Evolutionary conservation across 2,329 filamentous ascomycete genomes (phyloP).

Genomic region (Fusarium clavum): DNA sequence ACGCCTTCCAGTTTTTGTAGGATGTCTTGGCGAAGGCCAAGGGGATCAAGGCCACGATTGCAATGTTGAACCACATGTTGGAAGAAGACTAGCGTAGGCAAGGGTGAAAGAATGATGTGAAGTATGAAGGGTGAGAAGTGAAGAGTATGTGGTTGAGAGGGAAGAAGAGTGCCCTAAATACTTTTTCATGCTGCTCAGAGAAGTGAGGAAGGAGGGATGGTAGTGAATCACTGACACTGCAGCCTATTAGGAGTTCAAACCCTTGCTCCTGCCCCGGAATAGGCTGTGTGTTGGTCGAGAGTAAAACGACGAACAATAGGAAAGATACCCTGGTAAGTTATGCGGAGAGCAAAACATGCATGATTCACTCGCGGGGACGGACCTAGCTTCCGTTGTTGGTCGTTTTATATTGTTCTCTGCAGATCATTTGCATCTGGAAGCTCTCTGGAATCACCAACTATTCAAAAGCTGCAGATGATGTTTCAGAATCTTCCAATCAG

Average conservation of each 20-base stretch:
- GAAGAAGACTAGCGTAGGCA: background rate
- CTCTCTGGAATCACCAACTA: background rate
- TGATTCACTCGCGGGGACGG: background rate
- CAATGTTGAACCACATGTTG: conserved; percentile 19
- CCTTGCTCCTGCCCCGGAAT: background rate
- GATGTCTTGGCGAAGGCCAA: conserved; percentile 36
- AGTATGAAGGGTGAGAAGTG: background rate
- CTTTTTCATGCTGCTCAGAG: no score
- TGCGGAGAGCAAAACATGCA: background rate
- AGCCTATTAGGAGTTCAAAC: no score
- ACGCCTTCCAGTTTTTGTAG: conserved; percentile 46
- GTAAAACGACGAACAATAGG: background rate
- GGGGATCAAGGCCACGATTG: conserved; percentile 20
- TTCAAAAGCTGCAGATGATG: background rate
- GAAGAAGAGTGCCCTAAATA: background rate
- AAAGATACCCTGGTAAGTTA: background rate
- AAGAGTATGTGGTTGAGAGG: background rate
- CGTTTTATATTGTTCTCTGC: background rate
- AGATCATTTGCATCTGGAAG: background rate
- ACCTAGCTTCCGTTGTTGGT: background rate
- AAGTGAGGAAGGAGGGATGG: background rate
- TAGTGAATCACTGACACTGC: conserved; percentile 5
- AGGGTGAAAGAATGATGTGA: no score
- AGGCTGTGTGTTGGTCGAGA: background rate
- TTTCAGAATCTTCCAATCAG: background rate